phyloP scores from a whole-genome alignment of 352 stramenopile species.

The Globisporangium camurandrum region DNA sequence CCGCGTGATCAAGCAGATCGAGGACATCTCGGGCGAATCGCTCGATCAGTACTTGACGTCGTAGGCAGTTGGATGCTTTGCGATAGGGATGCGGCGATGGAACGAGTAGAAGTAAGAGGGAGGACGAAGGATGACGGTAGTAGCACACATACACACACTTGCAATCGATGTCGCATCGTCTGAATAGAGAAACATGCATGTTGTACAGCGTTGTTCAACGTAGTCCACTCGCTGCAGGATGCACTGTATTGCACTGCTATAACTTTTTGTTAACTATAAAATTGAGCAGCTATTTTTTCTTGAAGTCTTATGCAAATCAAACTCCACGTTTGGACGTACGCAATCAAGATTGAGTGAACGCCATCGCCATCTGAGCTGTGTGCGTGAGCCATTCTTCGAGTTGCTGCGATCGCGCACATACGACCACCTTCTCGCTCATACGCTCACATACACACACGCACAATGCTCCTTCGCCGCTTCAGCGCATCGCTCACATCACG shows the following conservation, averaged over 20 bases:
- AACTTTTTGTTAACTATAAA: too few species aligned
- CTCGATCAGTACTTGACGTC: slow-evolving; percentile 84
- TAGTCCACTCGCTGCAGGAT: too few species aligned
- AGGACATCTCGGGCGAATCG: slow-evolving; percentile 85
- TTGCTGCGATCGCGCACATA: not conserved
- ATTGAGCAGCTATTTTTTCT: too few species aligned
- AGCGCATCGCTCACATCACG: not conserved
- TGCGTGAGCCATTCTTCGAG: not conserved
- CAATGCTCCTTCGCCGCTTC: not conserved
- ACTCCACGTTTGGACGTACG: not conserved
- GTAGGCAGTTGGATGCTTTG: too few species aligned
- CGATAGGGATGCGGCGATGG: too few species aligned
- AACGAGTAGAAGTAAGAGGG: not conserved
- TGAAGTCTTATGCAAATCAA: not conserved
- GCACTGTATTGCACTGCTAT: too few species aligned
- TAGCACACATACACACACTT: too few species aligned
- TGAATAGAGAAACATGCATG: too few species aligned
- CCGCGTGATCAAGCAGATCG: slow-evolving; percentile 86
- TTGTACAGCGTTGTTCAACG: too few species aligned
- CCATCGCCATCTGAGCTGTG: not conserved
- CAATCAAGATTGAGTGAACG: too few species aligned
- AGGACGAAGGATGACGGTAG: too few species aligned
- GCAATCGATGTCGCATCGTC: too few species aligned
- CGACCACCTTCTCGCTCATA: not conserved
- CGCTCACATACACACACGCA: not conserved